Base-by-base conservation (phyloP, 176 grass and related monocot species). In the Hordeum marinum region DNA sequence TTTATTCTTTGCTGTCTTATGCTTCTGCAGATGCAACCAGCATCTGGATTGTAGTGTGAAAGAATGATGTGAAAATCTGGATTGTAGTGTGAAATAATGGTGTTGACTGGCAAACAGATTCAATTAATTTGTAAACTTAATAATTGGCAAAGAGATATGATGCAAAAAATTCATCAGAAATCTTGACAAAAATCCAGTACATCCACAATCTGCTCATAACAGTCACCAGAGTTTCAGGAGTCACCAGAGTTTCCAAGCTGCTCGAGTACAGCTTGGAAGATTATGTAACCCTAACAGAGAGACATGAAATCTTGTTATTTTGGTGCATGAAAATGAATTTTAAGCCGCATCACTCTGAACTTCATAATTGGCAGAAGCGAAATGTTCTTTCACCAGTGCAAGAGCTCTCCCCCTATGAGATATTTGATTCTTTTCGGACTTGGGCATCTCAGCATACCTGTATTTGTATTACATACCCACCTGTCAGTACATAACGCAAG, bases 361-460 rank as follows among this genome's bases (percentile, higher is more conserved):
- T 73, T 63, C 62, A 43, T 99, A 94, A 72, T 39, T 90, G 55
- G 88, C 86, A 69, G 90, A 76, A 79, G 94, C 86, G 40, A 96
- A 96, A 80, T 99, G 94, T 29, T 88, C 83, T 92, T 96, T 96
- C 72, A 99, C 97, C 84, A 91, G 64, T 35, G 94, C 79, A 68
- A 96, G 91, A 89, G 97, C 86, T 86, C 73, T 94, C 3, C 79
- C 91, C 72, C 97, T 92, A 52, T 99, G 94, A 65, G 97, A 99
- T 82, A 96, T 99, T 78, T 96, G 63, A 58, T 99, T 96, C 93
- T 96, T 99, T 80, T 89, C 91, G 68, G 94, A 82, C 72, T 99
- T 99, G 43, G 93, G 86, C 88, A 96, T 94, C 81, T 96, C 94
- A 84, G 96, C 96, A 55, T 99, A 99, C 20, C 96, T 99, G 76